These are phyloP conservation scores for Penicillium sp. DNA, from an alignment of 2,329 filamentous ascomycete species.

Conservation along the genomic window DNA sequence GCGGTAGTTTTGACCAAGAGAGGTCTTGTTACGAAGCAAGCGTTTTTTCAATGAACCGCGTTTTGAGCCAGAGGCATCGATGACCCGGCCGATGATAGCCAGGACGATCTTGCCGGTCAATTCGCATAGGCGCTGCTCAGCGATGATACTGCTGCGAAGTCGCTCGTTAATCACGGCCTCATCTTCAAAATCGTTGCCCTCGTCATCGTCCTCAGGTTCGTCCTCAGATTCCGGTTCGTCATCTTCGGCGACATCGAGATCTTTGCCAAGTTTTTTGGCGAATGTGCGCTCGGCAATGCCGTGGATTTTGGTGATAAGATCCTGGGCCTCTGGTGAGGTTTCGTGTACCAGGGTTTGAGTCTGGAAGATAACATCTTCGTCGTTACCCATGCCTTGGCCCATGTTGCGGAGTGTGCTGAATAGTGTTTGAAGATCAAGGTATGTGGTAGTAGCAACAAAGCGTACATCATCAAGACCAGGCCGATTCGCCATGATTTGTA, in stretches of 20 bases:
- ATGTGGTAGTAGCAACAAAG: constrained; percentile 69
- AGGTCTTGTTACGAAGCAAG: constrained; percentile 74
- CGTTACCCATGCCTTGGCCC: constrained; percentile 38
- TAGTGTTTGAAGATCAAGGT: constrained; percentile 79
- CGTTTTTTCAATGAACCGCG: constrained; percentile 67
- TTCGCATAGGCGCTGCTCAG: constrained; percentile 84
- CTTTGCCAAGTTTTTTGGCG: constrained; percentile 62
- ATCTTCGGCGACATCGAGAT: constrained; percentile 58
- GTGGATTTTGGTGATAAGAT: constrained; percentile 73
- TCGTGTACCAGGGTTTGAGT: constrained; percentile 67
- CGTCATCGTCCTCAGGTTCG: constrained; percentile 48
- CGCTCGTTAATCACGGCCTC: constrained; percentile 51
- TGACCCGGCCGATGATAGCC: constrained; percentile 70
- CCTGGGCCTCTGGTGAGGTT: constrained; percentile 62
- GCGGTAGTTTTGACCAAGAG: constrained; percentile 80
- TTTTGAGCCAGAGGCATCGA: constrained; percentile 64
- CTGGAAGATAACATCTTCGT: constrained; percentile 52
- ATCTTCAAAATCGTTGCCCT: constrained; percentile 30
- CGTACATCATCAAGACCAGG: constrained; percentile 71
- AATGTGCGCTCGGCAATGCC: constrained; percentile 73
- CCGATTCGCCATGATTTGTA: constrained; percentile 51
- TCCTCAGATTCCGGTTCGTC: constrained; percentile 72
- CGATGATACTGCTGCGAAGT: constrained; percentile 66
- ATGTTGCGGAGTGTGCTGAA: constrained; percentile 70
- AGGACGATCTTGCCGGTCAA: constrained; percentile 82